Evolutionary conservation across 1,284 basidiomycete species (phyloP), one percentile per base, ranked within the genome.

Genomic region (Cerrena zonata): DNA sequence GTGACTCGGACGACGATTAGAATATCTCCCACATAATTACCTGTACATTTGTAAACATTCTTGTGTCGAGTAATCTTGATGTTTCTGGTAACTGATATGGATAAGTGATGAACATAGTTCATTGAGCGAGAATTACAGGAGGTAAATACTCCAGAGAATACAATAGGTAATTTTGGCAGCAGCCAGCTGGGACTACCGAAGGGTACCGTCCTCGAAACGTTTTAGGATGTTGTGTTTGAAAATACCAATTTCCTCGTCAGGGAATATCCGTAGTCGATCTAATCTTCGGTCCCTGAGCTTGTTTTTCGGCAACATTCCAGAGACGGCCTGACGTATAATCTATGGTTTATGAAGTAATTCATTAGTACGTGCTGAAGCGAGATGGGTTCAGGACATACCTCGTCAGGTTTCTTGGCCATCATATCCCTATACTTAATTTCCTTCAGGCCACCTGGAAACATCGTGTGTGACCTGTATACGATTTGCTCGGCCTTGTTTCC

Each of bases 221-320:
- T 80, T 80, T 59, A 89, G 56, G 53, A 89, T 74, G 59, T 89
- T 89, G 10, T 75, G 74, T 51, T 78, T 75, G 50, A 88, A 74
- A 15, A 79, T 77, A 24, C 87, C 86, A 72, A 84, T 83, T 55
- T 85, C 78, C 40, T 82, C 72, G 15, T 80, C 86, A 34, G 88
- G 80, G 64, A 93, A 96, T 59, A 97, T 88, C 56, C 89, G 85
- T 45, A 97, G 75, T 48, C 94, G 75, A 55, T 89, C 90, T 38
- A 97, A 70, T 44, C 94, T 78, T 47, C 88, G 78, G 51, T 94
- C 89, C 24, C 94, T 82, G 55, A 94, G 79, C 57, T 88, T 93
- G 75, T 97, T 97, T 71, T 97, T 97, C 25, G 94, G 94, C 53
- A 97, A 75, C 94, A 97, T 97, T 55, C 94, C 91, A 7, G 93